Evolutionary conservation across 2,329 filamentous ascomycete species (phyloP), one percentile per base, ranked within the genome.

Genomic region (Neonectria punicea): DNA sequence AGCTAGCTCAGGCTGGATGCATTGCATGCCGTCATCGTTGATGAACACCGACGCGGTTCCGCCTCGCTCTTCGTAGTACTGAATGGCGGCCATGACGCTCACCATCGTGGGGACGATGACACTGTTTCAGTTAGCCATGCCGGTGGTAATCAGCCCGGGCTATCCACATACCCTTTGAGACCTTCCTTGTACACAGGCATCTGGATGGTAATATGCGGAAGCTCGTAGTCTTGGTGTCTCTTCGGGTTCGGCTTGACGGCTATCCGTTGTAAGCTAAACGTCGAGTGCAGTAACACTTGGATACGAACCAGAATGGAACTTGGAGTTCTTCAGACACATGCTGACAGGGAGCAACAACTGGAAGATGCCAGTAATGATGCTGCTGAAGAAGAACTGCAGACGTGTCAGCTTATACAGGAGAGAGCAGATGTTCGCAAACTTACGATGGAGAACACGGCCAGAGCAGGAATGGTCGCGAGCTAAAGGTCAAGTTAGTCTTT

Each of bases 1-100:
- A 5, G 83, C 81, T 14, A 86, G 80, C 13, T 86, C 81, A 4
- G 80, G 78, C 2, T 83, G 78, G 16, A 91, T 80, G 36, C 89
- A 77, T 74, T 90, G 89, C 84, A 91, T 87, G 61, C 89, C 89
- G 67, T 92, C 89, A 61, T 92, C 89, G 68, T 91, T 91, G 74
- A 91, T 79, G 71, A 90, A 90, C 67, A 92, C 89, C 71, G 87
- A 90, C 28, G 89, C 89, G 1, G 88, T 86, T 8, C 89, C 89
- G n/a, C 89, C 89, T 73, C 87, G 85, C 69, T 86, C 77, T 68
- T 88, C 86, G 68, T 89, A 89, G 13, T 86, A 86, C 39, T 85
- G 85, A 65, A 89, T 88, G 18, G 86, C 87, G 14, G 82, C 82
- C 73, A 87, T 87, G 36, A 89, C 76, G 4, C 85, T 87, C 20